phyloP scores from a whole-genome alignment of 108 stramenopile genomes.

The Epipyxis sp. region DNA sequence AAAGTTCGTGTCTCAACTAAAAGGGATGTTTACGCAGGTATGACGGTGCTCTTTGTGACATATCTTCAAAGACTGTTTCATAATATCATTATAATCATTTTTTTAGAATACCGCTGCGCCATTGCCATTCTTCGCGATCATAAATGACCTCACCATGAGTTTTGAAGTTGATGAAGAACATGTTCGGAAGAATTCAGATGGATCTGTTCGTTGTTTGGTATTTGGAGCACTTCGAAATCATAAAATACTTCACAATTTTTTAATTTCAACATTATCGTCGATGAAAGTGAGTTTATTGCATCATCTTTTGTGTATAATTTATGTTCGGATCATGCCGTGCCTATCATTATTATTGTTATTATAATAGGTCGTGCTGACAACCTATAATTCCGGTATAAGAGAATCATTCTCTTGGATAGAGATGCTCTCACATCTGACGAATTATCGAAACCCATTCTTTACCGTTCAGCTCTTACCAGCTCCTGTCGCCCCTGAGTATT shows the following conservation, averaged over 20 bases:
- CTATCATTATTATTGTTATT: no score
- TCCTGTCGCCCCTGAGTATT: conserved; percentile 3
- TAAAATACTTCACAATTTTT: conserved; percentile 19
- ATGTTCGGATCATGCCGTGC: no score
- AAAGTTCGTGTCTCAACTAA: conserved; percentile 23
- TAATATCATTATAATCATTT: no score
- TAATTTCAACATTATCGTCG: not conserved
- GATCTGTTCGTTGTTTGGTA: conserved; percentile 19
- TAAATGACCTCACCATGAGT: conserved; percentile 29
- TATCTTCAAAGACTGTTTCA: no score
- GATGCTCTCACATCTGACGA: conserved; percentile 37
- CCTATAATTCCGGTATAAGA: conserved; percentile 25
- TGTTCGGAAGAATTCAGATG: not conserved
- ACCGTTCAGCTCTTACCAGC: conserved; percentile 39
- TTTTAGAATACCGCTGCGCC: not conserved
- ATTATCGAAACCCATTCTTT: conserved; percentile 37
- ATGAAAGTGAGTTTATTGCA: no score
- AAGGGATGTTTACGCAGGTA: no score
- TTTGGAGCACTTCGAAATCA: conserved; percentile 22
- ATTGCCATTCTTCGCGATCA: conserved; percentile 37
- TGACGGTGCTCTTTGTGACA: no score
- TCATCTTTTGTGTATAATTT: no score
- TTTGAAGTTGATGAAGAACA: conserved; percentile 30
- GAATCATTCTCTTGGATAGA: conserved; percentile 32
- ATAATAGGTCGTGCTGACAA: conserved; percentile 23